Percentiles rank a stretch among this genome's conserved stretches.
Conservation (phyloP, 2,329 filamentous ascomycete species). For the Colletotrichum chlorophyti region DNA sequence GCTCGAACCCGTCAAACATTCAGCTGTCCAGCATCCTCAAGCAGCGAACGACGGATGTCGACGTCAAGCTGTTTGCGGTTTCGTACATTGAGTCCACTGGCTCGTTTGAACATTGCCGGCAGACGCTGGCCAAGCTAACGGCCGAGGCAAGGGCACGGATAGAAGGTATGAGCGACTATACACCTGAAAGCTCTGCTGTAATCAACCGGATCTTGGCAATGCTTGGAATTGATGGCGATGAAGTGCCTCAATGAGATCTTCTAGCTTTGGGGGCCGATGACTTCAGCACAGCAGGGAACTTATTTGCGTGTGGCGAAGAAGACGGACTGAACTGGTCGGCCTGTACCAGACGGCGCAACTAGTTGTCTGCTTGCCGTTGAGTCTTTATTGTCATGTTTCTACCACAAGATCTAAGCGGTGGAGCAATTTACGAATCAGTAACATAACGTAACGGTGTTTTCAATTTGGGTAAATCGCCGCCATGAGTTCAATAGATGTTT, state of each 20-base stretch:
- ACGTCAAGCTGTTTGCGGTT: neutral
- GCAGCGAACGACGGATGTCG: neutral
- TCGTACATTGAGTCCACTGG: neutral
- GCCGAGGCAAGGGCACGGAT: neutral
- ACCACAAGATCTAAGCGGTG: too few relatives aligned
- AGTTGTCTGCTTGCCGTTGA: too few relatives aligned
- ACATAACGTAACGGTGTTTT: too few relatives aligned
- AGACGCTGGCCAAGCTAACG: neutral
- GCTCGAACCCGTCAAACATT: neutral
- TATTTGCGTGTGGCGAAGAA: neutral
- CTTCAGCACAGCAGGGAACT: too few relatives aligned
- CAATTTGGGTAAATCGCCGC: too few relatives aligned
- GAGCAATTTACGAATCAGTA: too few relatives aligned
- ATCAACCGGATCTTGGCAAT: neutral
- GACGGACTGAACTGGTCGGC: too few relatives aligned
- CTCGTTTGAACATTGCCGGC: neutral
- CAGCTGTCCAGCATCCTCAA: neutral
- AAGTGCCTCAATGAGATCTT: neutral
- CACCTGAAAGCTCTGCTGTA: neutral
- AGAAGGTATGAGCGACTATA: neutral
- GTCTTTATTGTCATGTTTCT: too few relatives aligned
- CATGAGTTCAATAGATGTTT: too few relatives aligned
- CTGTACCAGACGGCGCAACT: too few relatives aligned
- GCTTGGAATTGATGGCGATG: neutral
- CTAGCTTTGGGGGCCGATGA: neutral